Base-by-base conservation (phyloP, 495 filamentous ascomycete species). In the Hyaloscypha finlandica region DNA sequence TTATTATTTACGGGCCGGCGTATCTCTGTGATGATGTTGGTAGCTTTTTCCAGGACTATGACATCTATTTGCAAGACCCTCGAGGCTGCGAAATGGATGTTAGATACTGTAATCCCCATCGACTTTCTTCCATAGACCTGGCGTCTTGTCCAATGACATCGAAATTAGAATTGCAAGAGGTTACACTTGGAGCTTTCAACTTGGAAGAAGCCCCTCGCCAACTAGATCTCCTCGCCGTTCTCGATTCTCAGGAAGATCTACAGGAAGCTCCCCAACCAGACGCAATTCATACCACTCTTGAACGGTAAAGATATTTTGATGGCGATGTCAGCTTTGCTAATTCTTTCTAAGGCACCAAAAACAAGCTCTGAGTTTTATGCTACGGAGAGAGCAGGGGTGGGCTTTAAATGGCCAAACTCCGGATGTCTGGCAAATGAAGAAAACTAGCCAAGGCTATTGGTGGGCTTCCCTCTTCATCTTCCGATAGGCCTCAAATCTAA, bases 331-430 rank as follows among this genome's bases (percentile, higher is more conserved):
- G 14, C 22, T 52, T 33, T 12, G 65, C 69, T 48, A 64, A 42
- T 65, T 22, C 20, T 30, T 5, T 12, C 63, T 6, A 62, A 84
- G 84, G 51, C 94, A 97, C 73, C 94, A 97, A 71, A 93, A 92
- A 72, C 92, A 97, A 74, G 94, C 89, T 0, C 80, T 97, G 5
- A 86, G 86, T 77, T 97, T 96, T 69, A 90, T 97, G 89, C 86
- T 78, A 3, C 83, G 84, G 12, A 89, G 89, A 66, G 22, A 64
- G 25, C 1, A n/a, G 12, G 53, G 58, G 20, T 60, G 55, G 59
- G 9, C 3, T 25, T 42, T 61, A 2, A 54, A 39, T 60, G 16
- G 14, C 59, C 8, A 19, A 37, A 20, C 19, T 12, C 20, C 25
- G 12, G 65, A 67, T 51, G 2, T 67, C 9, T 67, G 65, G 65